phyloP scores from a whole-genome alignment of 2,329 filamentous ascomycete genomes.

The Orbilia brochopaga region DNA sequence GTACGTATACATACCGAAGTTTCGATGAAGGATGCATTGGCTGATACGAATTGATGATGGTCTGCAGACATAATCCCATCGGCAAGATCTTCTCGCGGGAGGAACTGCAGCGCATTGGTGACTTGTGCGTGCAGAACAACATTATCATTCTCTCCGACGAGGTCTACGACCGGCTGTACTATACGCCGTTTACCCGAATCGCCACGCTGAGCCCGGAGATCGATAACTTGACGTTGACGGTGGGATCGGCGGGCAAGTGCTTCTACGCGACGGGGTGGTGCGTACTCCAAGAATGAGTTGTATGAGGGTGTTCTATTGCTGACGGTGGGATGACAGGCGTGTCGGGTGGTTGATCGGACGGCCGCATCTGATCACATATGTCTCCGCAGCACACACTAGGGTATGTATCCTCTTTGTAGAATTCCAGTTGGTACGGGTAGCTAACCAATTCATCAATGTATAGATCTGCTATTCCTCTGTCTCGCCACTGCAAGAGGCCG shows the following conservation, averaged over 20 bases:
- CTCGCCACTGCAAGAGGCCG: conserved; percentile 90
- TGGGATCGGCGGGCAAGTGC: conserved; percentile 95
- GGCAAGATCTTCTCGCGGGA: conserved; percentile 90
- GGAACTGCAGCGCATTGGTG: conserved; percentile 83
- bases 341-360: conserved; percentile 87
- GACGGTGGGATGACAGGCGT: conserved; percentile 12
- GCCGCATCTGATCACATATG: conserved; percentile 85
- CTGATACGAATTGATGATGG: background rate
- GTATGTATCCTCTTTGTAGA: conserved; percentile 16
- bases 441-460: conserved; percentile 5
- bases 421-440: background rate
- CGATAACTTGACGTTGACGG: conserved; percentile 84
- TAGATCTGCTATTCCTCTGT: conserved; percentile 91
- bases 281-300: background rate
- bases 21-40: background rate
- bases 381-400: conserved; percentile 87
- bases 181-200: conserved; percentile 91
- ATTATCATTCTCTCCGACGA: conserved; percentile 92
- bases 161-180: conserved; percentile 94
- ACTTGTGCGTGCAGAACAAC: conserved; percentile 88
- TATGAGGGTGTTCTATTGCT: conserved; percentile 14
- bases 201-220: conserved; percentile 90
- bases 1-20: conserved; percentile 56
- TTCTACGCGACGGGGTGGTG: conserved; percentile 96
- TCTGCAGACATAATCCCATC: conserved; percentile 80